phyloP scores from a whole-genome alignment of 1,284 basidiomycete genomes.

The Mycosarcoma maydis region DNA sequence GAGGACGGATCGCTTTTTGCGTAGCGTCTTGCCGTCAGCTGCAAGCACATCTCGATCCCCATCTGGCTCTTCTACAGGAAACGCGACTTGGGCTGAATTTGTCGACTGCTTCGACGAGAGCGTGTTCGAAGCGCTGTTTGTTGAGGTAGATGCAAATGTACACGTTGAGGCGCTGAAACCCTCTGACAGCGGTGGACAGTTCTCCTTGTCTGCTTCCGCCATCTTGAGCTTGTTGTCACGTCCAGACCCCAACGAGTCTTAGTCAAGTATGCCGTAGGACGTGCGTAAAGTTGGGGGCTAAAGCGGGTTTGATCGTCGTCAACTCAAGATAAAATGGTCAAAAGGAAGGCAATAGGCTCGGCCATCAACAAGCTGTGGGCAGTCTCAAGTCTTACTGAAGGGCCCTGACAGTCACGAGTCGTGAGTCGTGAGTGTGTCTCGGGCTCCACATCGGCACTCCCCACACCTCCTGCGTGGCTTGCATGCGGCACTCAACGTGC shows the following conservation, averaged over 20 bases:
- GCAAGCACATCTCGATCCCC: constrained; percentile 36
- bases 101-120: background rate
- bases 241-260: too few relatives aligned
- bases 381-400: too few relatives aligned
- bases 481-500: too few relatives aligned
- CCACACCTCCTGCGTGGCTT: too few relatives aligned
- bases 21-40: constrained; percentile 29
- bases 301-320: background rate
- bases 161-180: background rate
- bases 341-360: too few relatives aligned
- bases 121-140: background rate
- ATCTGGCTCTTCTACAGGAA: constrained; percentile 28
- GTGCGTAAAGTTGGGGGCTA: too few relatives aligned
- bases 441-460: too few relatives aligned
- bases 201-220: constrained; percentile 31
- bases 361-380: too few relatives aligned
- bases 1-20: constrained; percentile 23
- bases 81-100: constrained; percentile 4
- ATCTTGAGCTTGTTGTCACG: constrained; percentile 2
- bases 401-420: too few relatives aligned
- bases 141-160: background rate
- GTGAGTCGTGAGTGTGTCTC: too few relatives aligned
- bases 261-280: too few relatives aligned
- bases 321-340: too few relatives aligned
- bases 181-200: background rate